Base-by-base conservation (phyloP, 257 asterid species). In the Rubia yunnanensis region DNA sequence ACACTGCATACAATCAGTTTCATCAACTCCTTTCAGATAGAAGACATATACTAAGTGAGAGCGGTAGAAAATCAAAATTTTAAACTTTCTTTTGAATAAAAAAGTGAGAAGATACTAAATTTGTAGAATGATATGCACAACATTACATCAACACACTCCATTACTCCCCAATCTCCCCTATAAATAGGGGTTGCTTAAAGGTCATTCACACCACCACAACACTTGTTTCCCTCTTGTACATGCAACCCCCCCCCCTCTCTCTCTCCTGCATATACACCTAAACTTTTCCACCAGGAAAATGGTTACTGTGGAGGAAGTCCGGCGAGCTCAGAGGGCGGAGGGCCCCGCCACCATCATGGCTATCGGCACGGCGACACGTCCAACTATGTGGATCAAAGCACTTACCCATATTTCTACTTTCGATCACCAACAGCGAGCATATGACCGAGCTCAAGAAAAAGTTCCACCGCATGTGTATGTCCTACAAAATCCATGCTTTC, bases 331-430 rank as follows among this genome's bases (percentile, higher is more conserved):
- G 70, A 69, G 95, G 48, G 95, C 96, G 0, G 86, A 84, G 60
- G 96, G 96, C 0, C 96, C 92, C 4, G 95, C 95, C n/a, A 86
- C 86, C 0, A 50, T 89, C 69, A 1, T 89, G 59, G 95, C 96
- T 4, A 89, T 89, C 5, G 95, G 95, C 8, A 89, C 91, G 0
- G 81, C 96, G 0, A 82, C 81, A 0, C 96, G 0, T n/a, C 80
- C 0, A 88, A 88, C 27, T 86, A 92, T 46, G 81, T 84, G 2
- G 87, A 89, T 7, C 96, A 88, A 67, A 78, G 83, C 80, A 49
- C 85, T 0, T 86, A 84, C 62, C 81, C 95, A 0, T 92, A 89
- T 46, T 86, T 72, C 69, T 89, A 86, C 58, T 89, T 89, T 27
- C 88, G 88, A 76, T 89, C 77, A 86, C 95, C 0, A 72, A 89